These are phyloP conservation scores for Saposhnikovia divaricata DNA, from an alignment of 129 eudicot genomes.

Conservation along the genomic window DNA sequence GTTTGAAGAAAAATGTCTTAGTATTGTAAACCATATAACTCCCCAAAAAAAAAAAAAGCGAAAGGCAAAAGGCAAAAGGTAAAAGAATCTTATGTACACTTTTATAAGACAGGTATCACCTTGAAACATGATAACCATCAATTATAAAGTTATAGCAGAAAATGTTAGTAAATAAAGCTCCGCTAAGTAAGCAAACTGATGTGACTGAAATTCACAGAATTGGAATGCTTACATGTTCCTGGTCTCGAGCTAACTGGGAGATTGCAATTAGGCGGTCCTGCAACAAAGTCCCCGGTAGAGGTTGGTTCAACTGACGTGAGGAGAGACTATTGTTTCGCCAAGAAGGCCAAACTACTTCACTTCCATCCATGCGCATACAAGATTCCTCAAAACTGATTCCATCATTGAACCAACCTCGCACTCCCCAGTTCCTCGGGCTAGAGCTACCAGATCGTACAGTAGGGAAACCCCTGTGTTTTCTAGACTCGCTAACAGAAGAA, in stretches of 20 bases:
- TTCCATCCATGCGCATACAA: conserved; percentile 61
- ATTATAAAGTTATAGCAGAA: background rate
- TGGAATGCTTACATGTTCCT: conserved; percentile 50
- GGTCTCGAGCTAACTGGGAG: conserved; percentile 83
- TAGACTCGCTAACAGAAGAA: conserved; percentile 61
- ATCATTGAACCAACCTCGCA: conserved; percentile 91
- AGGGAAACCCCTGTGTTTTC: conserved; percentile 85
- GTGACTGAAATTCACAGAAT: background rate
- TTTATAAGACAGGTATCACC: background rate
- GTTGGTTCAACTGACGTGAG: conserved; percentile 62
- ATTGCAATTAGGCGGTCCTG: conserved; percentile 85
- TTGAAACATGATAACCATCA: background rate
- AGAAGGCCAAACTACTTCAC: conserved; percentile 91
- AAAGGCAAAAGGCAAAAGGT: background rate
- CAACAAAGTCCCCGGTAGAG: conserved; percentile 68
- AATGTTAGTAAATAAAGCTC: background rate
- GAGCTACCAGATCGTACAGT: conserved; percentile 99
- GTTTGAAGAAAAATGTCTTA: background rate
- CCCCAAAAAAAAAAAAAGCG: background rate
- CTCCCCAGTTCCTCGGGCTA: conserved; percentile 95
- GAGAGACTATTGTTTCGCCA: conserved; percentile 80
- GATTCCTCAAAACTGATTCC: conserved; percentile 66
- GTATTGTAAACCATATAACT: background rate
- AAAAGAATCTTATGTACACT: background rate
- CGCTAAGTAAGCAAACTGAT: background rate